Base-by-base conservation (phyloP, 1,284 basidiomycete species). In the Ceratobasidium sp. region DNA sequence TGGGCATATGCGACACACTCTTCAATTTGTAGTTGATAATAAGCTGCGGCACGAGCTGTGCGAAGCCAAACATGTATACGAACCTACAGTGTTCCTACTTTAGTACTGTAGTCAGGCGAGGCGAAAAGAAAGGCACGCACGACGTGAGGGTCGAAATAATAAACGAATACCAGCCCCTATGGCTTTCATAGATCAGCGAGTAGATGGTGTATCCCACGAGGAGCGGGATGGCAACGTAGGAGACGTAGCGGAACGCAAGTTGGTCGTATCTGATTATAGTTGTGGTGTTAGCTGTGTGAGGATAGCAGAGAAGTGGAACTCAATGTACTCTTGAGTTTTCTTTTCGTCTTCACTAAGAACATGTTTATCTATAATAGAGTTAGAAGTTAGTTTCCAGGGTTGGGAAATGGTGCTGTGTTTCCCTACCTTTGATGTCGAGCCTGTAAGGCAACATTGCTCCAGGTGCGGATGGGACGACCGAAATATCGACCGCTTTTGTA, bases 11-110 rank as follows among this genome's bases (percentile, higher is more conserved):
- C 53, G 95, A 93, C 53, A 96, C 95, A 83, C 92, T 94, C 92
- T 97, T 97, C 80, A 97, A 89, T 85, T 98, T 97, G 88, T 97
- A 98, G 87, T 98, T 97, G 88, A 97, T 96, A 83, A 97, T 95
- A 76, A 98, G 86, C 85, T 97, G 96, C 58, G 97, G 97, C 73
- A 98, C 87, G 53, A 98, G 90, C 88, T 97, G 96, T 56, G 92
- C 96, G 85, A 99, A 99, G 80, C 97, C 97, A 85, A 98, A 98
- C 91, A 96, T 96, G 83, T 96, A 97, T 53, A 97, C 95, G 85
- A 95, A 97, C 51, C 93, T 95, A 42, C 94, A 94, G 10, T 33
- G 4, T 33, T 33, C 33, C 33, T 33, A 4, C 33, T 33, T 33
- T 33, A 33, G 33, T 33, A 33, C 33, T 33, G 33, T 33, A 33